Conservation (phyloP, 1,284 basidiomycete species). For the Irpex sp. region DNA sequence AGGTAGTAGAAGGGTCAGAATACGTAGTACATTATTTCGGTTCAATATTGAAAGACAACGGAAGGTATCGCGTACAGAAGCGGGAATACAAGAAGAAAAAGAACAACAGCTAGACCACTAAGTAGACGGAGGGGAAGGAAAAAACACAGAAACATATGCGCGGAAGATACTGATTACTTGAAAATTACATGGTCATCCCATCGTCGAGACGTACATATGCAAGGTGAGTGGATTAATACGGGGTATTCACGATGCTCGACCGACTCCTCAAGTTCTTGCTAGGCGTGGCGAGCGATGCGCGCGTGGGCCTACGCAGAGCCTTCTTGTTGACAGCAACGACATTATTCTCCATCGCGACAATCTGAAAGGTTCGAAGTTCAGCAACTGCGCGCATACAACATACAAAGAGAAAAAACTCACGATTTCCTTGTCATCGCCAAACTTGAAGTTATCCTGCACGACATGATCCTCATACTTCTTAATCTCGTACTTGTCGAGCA, state of each 20-base stretch:
- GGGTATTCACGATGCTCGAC: conserved; percentile 68
- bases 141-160: not conserved
- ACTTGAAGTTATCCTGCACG: conserved; percentile 96
- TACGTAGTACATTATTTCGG: not conserved
- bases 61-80: not conserved
- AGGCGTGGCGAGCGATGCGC: conserved; percentile 67
- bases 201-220: not conserved
- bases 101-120: not conserved
- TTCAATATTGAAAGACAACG: not conserved
- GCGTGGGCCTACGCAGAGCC: conserved; percentile 83
- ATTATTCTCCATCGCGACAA: conserved; percentile 94
- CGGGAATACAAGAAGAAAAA: not conserved
- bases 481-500: conserved; percentile 91
- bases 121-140: not conserved
- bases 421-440: conserved; percentile 93
- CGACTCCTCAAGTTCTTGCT: conserved; percentile 40
- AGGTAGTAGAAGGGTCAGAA: not conserved
- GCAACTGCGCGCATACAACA: not conserved
- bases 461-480: conserved; percentile 95
- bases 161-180: not conserved
- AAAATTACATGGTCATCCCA: not conserved
- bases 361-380: conserved; percentile 37
- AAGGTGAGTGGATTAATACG: conserved; percentile 46
- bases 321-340: conserved; percentile 95
- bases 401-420: conserved; percentile 42